Evolutionary conservation across 1,139 yeast genomes (phyloP), one percentile per base, ranked within the genome.

Genomic region (Blastobotrys petasosporus): DNA sequence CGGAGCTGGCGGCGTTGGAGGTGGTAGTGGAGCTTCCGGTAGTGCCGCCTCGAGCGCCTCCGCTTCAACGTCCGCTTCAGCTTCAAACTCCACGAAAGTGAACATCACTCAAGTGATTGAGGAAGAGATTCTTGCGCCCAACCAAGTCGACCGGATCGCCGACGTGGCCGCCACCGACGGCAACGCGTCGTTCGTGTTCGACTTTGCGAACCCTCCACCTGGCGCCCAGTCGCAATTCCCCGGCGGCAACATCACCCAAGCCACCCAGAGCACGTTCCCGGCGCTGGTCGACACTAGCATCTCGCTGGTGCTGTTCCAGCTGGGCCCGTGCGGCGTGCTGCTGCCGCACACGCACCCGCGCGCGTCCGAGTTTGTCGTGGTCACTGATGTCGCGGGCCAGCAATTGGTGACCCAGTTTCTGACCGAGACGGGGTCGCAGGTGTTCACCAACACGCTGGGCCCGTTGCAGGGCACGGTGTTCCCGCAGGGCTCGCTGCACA

Each of bases 311-410:
- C 12, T 53, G 10, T 46, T 50, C 37, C 45, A 45, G 13, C 46
- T 57, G 16, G 54, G 47, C 2, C 56, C 60, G 1, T 57, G 61
- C 41, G 56, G 55, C 10, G 17, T 57, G 23, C 52, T 55, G 11
- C 53, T 50, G 3, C 60, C 61, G 28, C 58, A 55, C 43, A 37
- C 48, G 11, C 54, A 54, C 23, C 45, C 58, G 11, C 46, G 59
- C 32, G 60, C 60, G 2, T 45, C 47, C 32, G 60, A 57, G 45
- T 44, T 38, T 16, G 35, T 57, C 12, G 20, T 56, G 20, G 59
- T 57, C n/a, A 46, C 48, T 5, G 46, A 49, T 28, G 61, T 60
- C 1, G 17, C 32, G 5, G 28, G 57, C 20, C 39, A 48, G 31
- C 25, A 20, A 7, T 7, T 20, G 4, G 25, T 20, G 25, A 54